Base-by-base conservation (phyloP, 78 protist genomes). In the Guillardia theta region DNA sequence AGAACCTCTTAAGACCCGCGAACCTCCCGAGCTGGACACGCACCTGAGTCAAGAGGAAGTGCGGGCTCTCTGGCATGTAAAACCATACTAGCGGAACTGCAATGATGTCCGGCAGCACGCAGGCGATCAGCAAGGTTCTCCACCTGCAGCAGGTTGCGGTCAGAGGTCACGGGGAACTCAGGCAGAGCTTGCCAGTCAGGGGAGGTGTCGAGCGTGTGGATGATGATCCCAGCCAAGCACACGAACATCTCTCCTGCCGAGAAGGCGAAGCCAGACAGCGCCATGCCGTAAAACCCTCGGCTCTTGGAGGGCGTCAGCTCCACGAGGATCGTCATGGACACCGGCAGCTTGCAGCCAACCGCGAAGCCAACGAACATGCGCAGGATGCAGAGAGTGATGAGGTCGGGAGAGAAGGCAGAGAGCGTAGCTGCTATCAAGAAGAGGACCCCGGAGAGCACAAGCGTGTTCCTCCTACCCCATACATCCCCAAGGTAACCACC, bases 261-360 rank as follows among this genome's bases (percentile, higher is more conserved):
- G 41, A 70, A 70, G 27, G 83, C 83, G 22, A 70, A 36, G 36
- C 83, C 83, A 0, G 83, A 12, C 45, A 70, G 1, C 41, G 41
- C 33, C 9, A 70, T 12, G 27, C 83, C 83, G 36, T 10, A 24
- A 36, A 12, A 0, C 33, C 83, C 83, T 4, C 83, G 83, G 36
- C 10, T 10, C 22, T 24, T 4, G 4, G 83, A 12, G 21, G 83
- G 83, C 83, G 83, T 70, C 46, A 70, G 22, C 83, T 70, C 83
- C 46, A 70, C 36, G 36, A 70, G 9, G 83, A 70, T 70, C 10
- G 83, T 10, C 9, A 33, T 24, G 36, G 83, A 24, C 46, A 70
- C 83, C 27, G 83, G 83, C 83, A 70, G 83, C 6, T 70, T 70
- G 83, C 83, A 70, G 83, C 83, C 83, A 22, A 70, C 83, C 8